Conservation (phyloP, 257 asterid species). For the Phtheirospermum japonicum region DNA sequence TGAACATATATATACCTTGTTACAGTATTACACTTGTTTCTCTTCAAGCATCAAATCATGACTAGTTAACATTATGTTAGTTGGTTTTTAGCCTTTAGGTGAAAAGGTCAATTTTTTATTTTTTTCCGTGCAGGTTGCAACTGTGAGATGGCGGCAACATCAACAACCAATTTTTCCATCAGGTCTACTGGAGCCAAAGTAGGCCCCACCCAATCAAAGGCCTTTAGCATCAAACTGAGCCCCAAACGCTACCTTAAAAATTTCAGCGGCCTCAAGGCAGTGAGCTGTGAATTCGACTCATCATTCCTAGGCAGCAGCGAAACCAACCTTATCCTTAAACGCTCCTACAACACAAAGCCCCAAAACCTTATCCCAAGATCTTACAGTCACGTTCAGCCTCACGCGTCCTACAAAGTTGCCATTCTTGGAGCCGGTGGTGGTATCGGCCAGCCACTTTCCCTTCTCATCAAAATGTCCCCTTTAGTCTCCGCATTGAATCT, state of each 20-base stretch:
- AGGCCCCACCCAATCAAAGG: slow-evolving; percentile 47
- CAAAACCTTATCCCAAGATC: slow-evolving; percentile 36
- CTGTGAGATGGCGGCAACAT: slow-evolving; percentile 62
- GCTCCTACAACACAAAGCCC: slow-evolving; percentile 39
- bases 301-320: slow-evolving; percentile 52
- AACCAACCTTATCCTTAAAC: slow-evolving; percentile 39
- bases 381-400: slow-evolving; percentile 51
- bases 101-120: background rate
- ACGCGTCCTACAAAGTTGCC: slow-evolving; percentile 82
- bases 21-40: slow-evolving; percentile 5
- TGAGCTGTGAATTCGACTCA: slow-evolving; percentile 41
- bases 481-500: slow-evolving; percentile 66
- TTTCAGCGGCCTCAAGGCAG: slow-evolving; percentile 61
- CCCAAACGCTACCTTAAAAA: slow-evolving; percentile 41
- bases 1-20: background rate
- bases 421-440: slow-evolving; percentile 88
- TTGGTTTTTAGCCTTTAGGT: too few relatives aligned
- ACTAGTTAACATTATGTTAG: too few relatives aligned
- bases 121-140: slow-evolving; percentile 37
- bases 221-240: slow-evolving; percentile 44
- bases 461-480: slow-evolving; percentile 82
- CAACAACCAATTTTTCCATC: slow-evolving; percentile 55
- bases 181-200: slow-evolving; percentile 53
- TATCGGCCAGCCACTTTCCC: slow-evolving; percentile 86
- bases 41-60: background rate